Evolutionary conservation across 352 stramenopile species (phyloP), one percentile per base, ranked within the genome.

Genomic region (Albugo laibachii): DNA sequence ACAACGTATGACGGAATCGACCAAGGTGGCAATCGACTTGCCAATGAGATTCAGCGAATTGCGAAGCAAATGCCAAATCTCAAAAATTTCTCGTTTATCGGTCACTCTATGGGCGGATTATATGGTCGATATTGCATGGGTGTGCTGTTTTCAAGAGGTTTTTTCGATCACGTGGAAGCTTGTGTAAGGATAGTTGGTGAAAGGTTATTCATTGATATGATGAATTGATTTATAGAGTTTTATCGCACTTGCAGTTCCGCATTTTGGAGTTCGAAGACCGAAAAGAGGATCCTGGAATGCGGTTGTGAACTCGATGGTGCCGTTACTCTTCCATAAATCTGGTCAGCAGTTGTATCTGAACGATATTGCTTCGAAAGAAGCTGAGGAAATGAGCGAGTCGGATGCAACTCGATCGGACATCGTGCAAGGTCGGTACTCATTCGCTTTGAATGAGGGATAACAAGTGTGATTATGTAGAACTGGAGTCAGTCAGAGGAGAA

Each of bases 1-100:
- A 65, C 72, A 54, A 89, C 76, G 20, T 83, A 78, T 53, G 76
- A 89, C 43, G 76, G 76, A 20, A 69, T 89, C 13, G 76, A 89
- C 39, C 34, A 52, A 11, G 76, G 76, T 36, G 76, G 65, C 37
- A 48, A 73, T 41, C 69, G 76, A 8, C 60, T 89, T n/a, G 76
- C 76, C 0, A 50, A 85, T 39, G 73, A 89, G 55, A 61, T 89
- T 40, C 49, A 72, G 46, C 13, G 42, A 13, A 24, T 88, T 47
- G 65, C 66, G 1, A 47, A n/a, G 15, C 49, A 57, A n/a, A 81
- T 83, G 67, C 69, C 75, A 10, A 55, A 63, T 1, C 52, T 88
- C 34, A 37, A 53, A 36, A 81, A 81, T 51, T 61, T 89, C 20
- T 89, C 76, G 20, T 61, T 85, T 49, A 53, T 84, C 18, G 76